Percentiles rank a stretch among this genome's conserved stretches.
Evolutionary conservation across 257 asterid species (phyloP).

Genomic region (Penstemon davidsonii): DNA sequence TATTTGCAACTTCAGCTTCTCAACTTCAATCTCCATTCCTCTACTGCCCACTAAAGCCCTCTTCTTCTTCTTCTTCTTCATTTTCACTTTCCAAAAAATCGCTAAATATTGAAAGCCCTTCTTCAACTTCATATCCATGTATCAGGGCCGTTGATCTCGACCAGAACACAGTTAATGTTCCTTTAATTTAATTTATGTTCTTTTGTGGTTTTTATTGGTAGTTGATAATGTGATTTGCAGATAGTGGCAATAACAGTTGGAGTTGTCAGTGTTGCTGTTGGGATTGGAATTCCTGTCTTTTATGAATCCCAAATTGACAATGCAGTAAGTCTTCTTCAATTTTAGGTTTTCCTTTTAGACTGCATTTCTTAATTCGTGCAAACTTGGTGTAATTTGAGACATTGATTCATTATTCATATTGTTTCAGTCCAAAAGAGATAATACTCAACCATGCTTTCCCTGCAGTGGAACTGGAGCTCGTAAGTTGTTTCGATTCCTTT

Average conservation of each 20-base stretch:
- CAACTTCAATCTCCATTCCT: slow-evolving; percentile 64
- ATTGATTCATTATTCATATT: neutral
- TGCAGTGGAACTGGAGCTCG: slow-evolving; percentile 92
- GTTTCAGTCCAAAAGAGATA: slow-evolving; percentile 83
- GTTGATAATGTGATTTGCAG: slow-evolving; percentile 39
- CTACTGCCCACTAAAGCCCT: slow-evolving; percentile 50
- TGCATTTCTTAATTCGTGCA: neutral
- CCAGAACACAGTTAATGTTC: slow-evolving; percentile 64
- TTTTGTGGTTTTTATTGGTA: neutral
- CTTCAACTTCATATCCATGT: slow-evolving; percentile 60
- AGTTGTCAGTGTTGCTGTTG: slow-evolving; percentile 73
- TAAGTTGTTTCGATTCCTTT: slow-evolving; percentile 41
- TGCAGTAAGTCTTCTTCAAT: slow-evolving; percentile 49
- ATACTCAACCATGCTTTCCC: slow-evolving; percentile 95
- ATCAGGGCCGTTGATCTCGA: slow-evolving; percentile 85
- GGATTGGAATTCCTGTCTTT: slow-evolving; percentile 92
- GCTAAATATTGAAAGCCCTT: slow-evolving; percentile 34
- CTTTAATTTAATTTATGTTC: neutral
- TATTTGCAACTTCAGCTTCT: slow-evolving; percentile 52
- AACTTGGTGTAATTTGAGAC: neutral
- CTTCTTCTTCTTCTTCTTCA: slow-evolving; percentile 46
- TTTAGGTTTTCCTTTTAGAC: neutral
- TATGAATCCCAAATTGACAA: slow-evolving; percentile 84
- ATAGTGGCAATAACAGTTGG: slow-evolving; percentile 84
- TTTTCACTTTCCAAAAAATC: slow-evolving; percentile 35